Conservation (phyloP, 2,329 filamentous ascomycete species). For the Beauveria pseudobassiana region DNA sequence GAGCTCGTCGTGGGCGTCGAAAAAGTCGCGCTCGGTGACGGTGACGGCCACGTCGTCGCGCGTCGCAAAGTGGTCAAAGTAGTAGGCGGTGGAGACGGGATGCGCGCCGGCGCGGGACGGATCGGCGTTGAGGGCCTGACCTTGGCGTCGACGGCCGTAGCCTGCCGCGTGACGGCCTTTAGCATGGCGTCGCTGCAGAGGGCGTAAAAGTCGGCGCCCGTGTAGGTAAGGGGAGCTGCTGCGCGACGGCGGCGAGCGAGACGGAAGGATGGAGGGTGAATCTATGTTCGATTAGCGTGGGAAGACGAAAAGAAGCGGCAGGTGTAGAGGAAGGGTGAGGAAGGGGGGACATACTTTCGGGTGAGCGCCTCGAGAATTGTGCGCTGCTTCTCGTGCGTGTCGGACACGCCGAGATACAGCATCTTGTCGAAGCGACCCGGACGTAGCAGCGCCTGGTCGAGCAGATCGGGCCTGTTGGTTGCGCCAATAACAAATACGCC, state of each 20-base stretch:
- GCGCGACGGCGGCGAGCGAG: slow-evolving; percentile 66
- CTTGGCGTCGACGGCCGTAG: slow-evolving; percentile 74
- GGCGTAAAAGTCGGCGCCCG: slow-evolving; percentile 93
- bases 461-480: slow-evolving; percentile 86
- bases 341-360: slow-evolving; percentile 59
- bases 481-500: slow-evolving; percentile 96
- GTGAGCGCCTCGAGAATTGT: slow-evolving; percentile 92
- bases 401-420: slow-evolving; percentile 92
- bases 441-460: slow-evolving; percentile 82
- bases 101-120: slow-evolving; percentile 22
- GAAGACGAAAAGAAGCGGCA: slow-evolving; percentile 5
- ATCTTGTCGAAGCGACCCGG: slow-evolving; percentile 97
- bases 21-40: slow-evolving; percentile 84
- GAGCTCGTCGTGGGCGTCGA: slow-evolving; percentile 72
- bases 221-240: slow-evolving; percentile 84
- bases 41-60: slow-evolving; percentile 77
- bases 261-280: slow-evolving; percentile 78
- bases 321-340: neutral
- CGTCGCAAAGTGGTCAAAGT: slow-evolving; percentile 87
- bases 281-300: slow-evolving; percentile 33
- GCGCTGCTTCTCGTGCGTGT: slow-evolving; percentile 93
- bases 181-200: slow-evolving; percentile 98
- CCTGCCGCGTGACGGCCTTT: slow-evolving; percentile 91
- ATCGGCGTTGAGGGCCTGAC: slow-evolving; percentile 59
- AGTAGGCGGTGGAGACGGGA: slow-evolving; percentile 77